Percentiles rank a stretch among this genome's conserved stretches.
Conservation (phyloP, 1,139 yeast genomes). For the Kodamaea suecica region DNA sequence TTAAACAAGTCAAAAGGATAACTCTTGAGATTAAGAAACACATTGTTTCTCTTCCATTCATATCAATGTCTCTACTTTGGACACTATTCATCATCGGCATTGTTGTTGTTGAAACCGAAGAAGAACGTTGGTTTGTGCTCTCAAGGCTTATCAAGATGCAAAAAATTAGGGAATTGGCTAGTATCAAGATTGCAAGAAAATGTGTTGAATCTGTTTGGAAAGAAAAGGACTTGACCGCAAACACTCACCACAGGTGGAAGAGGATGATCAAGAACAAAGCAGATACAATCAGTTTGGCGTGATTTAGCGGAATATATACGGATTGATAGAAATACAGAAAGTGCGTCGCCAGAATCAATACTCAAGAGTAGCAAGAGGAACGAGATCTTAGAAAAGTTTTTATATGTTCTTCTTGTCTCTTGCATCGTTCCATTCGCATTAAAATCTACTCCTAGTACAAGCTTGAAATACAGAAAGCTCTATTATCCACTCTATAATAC, state of each 20-base stretch:
- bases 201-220: slow-evolving; percentile 36
- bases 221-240: slow-evolving; percentile 28
- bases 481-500: no score
- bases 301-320: no score
- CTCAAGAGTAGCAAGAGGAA: no score
- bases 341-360: no score
- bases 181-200: slow-evolving; percentile 30
- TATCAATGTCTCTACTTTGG: slow-evolving; percentile 36
- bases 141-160: slow-evolving; percentile 30
- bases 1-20: slow-evolving; percentile 12
- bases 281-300: slow-evolving; percentile 34
- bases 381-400: no score
- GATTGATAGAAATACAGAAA: no score
- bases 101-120: slow-evolving; percentile 27
- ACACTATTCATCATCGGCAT: slow-evolving; percentile 36
- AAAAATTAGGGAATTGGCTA: slow-evolving; percentile 29
- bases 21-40: slow-evolving; percentile 19
- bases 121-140: slow-evolving; percentile 33
- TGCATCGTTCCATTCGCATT: no score
- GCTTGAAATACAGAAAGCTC: no score
- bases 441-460: no score
- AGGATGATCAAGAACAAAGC: slow-evolving; percentile 32
- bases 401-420: no score
- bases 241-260: slow-evolving; percentile 26
- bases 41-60: slow-evolving; percentile 20